phyloP scores from a whole-genome alignment of 1,284 basidiomycete species.

The Sporisorium reilianum region DNA sequence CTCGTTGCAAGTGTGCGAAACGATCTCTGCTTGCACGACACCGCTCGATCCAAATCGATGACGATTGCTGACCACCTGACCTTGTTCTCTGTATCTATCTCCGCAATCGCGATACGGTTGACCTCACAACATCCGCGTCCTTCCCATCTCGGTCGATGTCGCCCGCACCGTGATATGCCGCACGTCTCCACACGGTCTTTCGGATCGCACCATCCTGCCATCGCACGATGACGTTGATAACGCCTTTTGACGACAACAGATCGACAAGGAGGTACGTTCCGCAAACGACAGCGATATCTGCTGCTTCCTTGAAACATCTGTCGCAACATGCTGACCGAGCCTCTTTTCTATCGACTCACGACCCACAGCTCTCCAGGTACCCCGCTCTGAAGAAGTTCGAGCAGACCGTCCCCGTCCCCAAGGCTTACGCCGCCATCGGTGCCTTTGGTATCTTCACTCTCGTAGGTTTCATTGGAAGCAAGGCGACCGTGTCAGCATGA shows the following conservation, averaged over 20 bases:
- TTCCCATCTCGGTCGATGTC: neutral
- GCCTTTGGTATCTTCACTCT: slow-evolving; percentile 74
- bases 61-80: slow-evolving; percentile 10
- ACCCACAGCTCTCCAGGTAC: slow-evolving; percentile 84
- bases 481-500: neutral
- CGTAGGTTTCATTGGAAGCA: slow-evolving; percentile 37
- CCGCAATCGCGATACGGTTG: neutral
- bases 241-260: slow-evolving; percentile 71
- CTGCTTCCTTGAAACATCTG: too few relatives aligned
- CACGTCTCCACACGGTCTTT: neutral
- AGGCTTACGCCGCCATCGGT: slow-evolving; percentile 88
- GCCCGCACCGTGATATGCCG: neutral
- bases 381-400: slow-evolving; percentile 77
- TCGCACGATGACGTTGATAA: neutral
- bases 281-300: neutral
- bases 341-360: neutral
- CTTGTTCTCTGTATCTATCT: neutral
- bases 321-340: slow-evolving; percentile 1
- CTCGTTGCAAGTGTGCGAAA: too few relatives aligned
- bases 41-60: neutral
- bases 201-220: neutral
- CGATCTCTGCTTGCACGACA: slow-evolving; percentile 2
- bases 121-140: neutral
- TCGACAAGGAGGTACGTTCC: slow-evolving; percentile 90
- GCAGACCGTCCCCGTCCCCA: slow-evolving; percentile 89